Evolutionary conservation across 805 yeast species (phyloP).

Genomic region (Zygosaccharomyces siamensis): DNA sequence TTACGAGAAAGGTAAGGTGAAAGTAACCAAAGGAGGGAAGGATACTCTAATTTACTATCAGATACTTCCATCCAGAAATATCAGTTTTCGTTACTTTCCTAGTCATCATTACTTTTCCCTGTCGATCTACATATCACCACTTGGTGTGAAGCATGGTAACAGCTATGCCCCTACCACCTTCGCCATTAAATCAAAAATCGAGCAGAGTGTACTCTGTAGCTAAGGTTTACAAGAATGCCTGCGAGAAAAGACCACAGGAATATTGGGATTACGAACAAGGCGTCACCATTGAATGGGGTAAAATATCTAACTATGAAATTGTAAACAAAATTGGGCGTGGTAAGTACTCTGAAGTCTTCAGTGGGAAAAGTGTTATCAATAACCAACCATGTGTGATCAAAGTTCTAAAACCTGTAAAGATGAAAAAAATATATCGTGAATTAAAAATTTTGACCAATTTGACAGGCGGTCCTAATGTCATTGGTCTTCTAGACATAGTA

Average conservation of each 20-base stretch:
- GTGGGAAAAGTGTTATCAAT: conserved; percentile 64
- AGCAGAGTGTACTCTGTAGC: conserved; percentile 51
- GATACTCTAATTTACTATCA: no score
- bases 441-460: conserved; percentile 81
- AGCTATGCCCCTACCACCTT: conserved; percentile 34
- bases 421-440: conserved; percentile 89
- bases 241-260: conserved; percentile 65
- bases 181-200: conserved; percentile 33
- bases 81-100: not conserved
- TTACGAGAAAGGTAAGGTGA: not conserved
- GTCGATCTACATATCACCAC: not conserved
- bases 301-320: conserved; percentile 80
- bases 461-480: conserved; percentile 76
- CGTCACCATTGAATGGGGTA: conserved; percentile 75
- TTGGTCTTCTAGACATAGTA: conserved; percentile 74
- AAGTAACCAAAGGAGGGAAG: not conserved
- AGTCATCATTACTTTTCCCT: not conserved
- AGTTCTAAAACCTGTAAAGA: conserved; percentile 87
- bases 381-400: conserved; percentile 75
- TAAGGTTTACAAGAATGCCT: conserved; percentile 77
- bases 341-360: conserved; percentile 88
- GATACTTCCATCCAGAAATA: not conserved
- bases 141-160: conserved; percentile 1
- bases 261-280: conserved; percentile 81
- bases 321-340: conserved; percentile 85